Conservation (phyloP, 2,329 filamentous ascomycete genomes). For the Colletotrichum euphorbiae region DNA sequence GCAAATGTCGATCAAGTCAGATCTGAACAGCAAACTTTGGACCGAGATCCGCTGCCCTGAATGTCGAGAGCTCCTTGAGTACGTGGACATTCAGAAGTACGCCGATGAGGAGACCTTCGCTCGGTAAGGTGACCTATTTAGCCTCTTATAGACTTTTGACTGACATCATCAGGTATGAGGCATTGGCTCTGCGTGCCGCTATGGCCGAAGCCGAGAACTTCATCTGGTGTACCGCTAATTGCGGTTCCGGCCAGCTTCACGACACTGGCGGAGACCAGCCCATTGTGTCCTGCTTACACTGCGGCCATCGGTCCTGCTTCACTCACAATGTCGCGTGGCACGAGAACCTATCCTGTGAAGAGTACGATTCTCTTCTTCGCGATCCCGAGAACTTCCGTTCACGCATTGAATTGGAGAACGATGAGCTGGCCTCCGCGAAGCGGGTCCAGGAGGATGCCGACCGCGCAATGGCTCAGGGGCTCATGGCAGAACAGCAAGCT, state of each 20-base stretch:
- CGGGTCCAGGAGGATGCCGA: constrained; percentile 61
- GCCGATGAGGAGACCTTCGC: constrained; percentile 58
- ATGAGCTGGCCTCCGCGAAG: constrained; percentile 56
- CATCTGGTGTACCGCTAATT: constrained; percentile 65
- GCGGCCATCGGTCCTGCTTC: constrained; percentile 56
- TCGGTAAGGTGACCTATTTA: constrained; percentile 47
- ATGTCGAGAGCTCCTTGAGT: constrained; percentile 57
- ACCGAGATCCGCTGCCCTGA: constrained; percentile 64
- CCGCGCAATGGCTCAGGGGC: constrained; percentile 48
- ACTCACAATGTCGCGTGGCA: constrained; percentile 57
- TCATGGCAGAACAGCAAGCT: constrained; percentile 48
- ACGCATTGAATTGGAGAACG: constrained; percentile 54
- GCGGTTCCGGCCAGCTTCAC: constrained; percentile 65
- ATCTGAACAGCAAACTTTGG: constrained; percentile 52
- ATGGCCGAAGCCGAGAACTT: constrained; percentile 59
- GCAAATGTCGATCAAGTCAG: constrained; percentile 49
- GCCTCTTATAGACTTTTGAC: neutral
- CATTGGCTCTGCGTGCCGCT: constrained; percentile 55
- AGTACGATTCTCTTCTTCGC: constrained; percentile 54
- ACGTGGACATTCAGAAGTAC: constrained; percentile 58
- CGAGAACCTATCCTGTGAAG: constrained; percentile 53
- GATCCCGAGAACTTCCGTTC: constrained; percentile 55
- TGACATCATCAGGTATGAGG: constrained; percentile 53
- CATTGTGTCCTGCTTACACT: constrained; percentile 55
- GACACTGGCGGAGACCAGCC: constrained; percentile 52